A percentile compares a stretch with the other conserved stretches of the same genome.
phyloP scores from a whole-genome alignment of 495 filamentous ascomycete species.

The Peziza echinospora region DNA sequence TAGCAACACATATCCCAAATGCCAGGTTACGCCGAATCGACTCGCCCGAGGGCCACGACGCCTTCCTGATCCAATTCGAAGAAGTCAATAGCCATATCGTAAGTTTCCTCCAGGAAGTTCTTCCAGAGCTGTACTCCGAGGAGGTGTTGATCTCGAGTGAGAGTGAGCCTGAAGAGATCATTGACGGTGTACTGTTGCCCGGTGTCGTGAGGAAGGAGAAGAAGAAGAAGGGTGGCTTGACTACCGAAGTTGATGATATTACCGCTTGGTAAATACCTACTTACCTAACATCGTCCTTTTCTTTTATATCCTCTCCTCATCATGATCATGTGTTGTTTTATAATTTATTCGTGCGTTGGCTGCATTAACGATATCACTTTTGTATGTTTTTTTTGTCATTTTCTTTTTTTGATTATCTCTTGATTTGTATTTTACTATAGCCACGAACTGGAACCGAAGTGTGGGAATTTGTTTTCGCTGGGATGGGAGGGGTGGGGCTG shows the following conservation, averaged over 20 bases:
- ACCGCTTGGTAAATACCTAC: slow-evolving; percentile 75
- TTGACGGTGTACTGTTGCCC: no score
- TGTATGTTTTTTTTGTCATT: no score
- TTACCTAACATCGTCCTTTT: no score
- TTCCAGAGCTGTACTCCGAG: slow-evolving; percentile 60
- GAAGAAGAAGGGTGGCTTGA: slow-evolving; percentile 28
- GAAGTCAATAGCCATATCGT: slow-evolving; percentile 82
- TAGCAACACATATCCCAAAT: slow-evolving; percentile 63
- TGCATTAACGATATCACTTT: no score
- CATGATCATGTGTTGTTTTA: no score
- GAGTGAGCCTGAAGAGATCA: slow-evolving; percentile 23
- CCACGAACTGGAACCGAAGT: no score
- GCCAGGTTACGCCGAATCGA: slow-evolving; percentile 66
- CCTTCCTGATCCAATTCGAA: slow-evolving; percentile 88
- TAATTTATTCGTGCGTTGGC: no score
- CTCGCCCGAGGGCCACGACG: slow-evolving; percentile 85
- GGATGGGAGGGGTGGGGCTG: no score
- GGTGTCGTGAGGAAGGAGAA: slow-evolving; percentile 22
- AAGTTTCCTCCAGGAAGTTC: slow-evolving; percentile 56
- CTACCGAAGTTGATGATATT: slow-evolving; percentile 93
- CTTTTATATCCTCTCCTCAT: no score
- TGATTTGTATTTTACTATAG: no score
- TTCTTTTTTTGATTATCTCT: no score
- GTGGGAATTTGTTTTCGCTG: no score
- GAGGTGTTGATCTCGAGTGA: slow-evolving; percentile 26